Percentiles rank a stretch among this genome's conserved stretches.
phyloP scores from a whole-genome alignment of 2,329 filamentous ascomycete genomes.

The Podosphaera xanthii region DNA sequence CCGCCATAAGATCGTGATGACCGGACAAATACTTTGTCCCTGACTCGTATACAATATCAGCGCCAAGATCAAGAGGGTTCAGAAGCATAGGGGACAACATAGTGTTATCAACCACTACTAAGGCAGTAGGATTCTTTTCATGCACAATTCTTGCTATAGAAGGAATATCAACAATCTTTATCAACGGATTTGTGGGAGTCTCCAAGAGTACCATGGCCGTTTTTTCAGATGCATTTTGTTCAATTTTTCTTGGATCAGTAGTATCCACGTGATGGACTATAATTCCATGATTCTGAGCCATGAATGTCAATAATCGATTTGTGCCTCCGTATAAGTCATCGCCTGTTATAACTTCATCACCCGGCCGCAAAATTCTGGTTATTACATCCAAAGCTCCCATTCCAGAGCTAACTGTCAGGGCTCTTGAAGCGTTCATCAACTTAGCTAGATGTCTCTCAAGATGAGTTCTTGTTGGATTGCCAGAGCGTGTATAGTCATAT shows the following conservation, averaged over 20 bases:
- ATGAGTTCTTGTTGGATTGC: slow-evolving; percentile 89
- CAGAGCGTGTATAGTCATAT: slow-evolving; percentile 96
- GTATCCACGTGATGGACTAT: slow-evolving; percentile 93
- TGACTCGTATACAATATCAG: slow-evolving; percentile 91
- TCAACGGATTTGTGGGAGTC: slow-evolving; percentile 89
- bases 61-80: slow-evolving; percentile 83
- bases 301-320: slow-evolving; percentile 77
- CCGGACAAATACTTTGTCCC: slow-evolving; percentile 96
- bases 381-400: slow-evolving; percentile 98
- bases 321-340: slow-evolving; percentile 94
- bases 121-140: slow-evolving; percentile 49
- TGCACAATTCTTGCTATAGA: slow-evolving; percentile 58
- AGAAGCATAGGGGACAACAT: slow-evolving; percentile 92
- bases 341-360: slow-evolving; percentile 91
- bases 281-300: slow-evolving; percentile 75
- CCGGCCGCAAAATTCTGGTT: slow-evolving; percentile 67
- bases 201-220: slow-evolving; percentile 92
- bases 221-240: slow-evolving; percentile 46
- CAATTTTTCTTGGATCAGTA: slow-evolving; percentile 50
- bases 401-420: slow-evolving; percentile 80
- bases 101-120: slow-evolving; percentile 92
- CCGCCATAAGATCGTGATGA: slow-evolving; percentile 97
- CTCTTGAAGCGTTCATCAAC: slow-evolving; percentile 89
- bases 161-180: slow-evolving; percentile 89
- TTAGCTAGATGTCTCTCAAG: slow-evolving; percentile 92